These are phyloP conservation scores for Aureobasidium leucospermi DNA, from an alignment of 2,329 filamentous ascomycete species.

Conservation along the genomic window DNA sequence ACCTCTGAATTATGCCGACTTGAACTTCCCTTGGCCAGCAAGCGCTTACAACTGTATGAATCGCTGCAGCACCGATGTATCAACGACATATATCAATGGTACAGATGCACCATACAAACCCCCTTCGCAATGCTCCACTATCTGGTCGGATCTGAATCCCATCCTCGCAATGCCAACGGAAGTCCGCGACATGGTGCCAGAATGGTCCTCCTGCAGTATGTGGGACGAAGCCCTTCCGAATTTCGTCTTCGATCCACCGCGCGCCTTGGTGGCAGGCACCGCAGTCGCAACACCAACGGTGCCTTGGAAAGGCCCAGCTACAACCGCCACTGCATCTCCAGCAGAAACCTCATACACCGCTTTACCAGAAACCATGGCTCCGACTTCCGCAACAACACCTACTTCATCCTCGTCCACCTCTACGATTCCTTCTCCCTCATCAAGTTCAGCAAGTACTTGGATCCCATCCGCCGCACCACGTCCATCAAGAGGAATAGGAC, in stretches of 20 bases:
- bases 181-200: conserved; percentile 15
- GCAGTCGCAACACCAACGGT: conserved; percentile 4
- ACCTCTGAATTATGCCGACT: conserved; percentile 19
- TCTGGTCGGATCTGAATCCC: conserved; percentile 21
- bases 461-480: background rate
- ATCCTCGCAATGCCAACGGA: conserved; percentile 18
- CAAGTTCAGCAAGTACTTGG: background rate
- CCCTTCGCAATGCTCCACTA: conserved; percentile 17
- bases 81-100: background rate
- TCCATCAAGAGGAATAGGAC: background rate
- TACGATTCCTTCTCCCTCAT: background rate
- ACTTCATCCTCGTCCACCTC: background rate
- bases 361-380: background rate
- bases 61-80: background rate
- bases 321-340: conserved; percentile 5
- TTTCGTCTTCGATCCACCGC: conserved; percentile 20
- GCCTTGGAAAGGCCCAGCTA: background rate
- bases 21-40: conserved; percentile 22
- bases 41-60: conserved; percentile 21
- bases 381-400: background rate
- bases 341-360: conserved; percentile 5
- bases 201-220: conserved; percentile 17
- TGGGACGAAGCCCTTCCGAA: conserved; percentile 18
- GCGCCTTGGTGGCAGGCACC: conserved; percentile 16
- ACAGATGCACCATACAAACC: background rate